Percentiles rank a stretch among this genome's conserved stretches.
These are phyloP conservation scores for Petunia axillaris DNA, from an alignment of 257 asterid genomes.

Conservation along the genomic window DNA sequence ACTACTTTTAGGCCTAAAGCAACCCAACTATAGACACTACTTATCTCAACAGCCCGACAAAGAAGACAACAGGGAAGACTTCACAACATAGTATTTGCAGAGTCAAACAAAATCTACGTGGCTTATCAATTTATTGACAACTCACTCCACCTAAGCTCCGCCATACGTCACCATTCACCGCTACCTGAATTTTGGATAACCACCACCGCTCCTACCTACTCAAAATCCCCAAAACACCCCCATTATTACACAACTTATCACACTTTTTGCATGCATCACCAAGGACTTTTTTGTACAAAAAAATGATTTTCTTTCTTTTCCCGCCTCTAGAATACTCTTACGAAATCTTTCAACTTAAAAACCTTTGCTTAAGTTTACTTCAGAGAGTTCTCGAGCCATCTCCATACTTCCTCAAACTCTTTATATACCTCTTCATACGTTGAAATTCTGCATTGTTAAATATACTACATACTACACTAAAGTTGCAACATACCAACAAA, in stretches of 20 bases:
- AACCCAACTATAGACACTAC: background rate
- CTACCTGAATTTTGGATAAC: background rate
- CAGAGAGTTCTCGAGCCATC: constrained; percentile 12
- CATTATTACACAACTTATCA: background rate
- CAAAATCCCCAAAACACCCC: constrained; percentile 19
- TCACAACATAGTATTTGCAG: background rate
- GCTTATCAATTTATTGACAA: background rate
- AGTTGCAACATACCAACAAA: background rate
- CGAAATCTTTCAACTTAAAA: too few species aligned
- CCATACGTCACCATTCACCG: background rate
- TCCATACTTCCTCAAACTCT: background rate
- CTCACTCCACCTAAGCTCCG: background rate
- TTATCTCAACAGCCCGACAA: background rate
- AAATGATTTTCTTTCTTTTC: background rate
- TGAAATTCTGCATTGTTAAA: background rate
- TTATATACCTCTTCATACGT: background rate
- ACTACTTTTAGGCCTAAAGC: background rate
- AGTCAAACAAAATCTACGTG: constrained; percentile 25
- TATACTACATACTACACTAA: background rate
- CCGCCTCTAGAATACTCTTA: too few species aligned
- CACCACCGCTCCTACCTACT: background rate
- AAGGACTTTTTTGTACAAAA: constrained; percentile 27
- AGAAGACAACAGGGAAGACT: background rate
- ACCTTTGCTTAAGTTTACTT: too few species aligned
- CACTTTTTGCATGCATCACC: background rate